Evolutionary conservation across 208 protist species (phyloP).

Genomic region (Wallacemonas rigidus): DNA sequence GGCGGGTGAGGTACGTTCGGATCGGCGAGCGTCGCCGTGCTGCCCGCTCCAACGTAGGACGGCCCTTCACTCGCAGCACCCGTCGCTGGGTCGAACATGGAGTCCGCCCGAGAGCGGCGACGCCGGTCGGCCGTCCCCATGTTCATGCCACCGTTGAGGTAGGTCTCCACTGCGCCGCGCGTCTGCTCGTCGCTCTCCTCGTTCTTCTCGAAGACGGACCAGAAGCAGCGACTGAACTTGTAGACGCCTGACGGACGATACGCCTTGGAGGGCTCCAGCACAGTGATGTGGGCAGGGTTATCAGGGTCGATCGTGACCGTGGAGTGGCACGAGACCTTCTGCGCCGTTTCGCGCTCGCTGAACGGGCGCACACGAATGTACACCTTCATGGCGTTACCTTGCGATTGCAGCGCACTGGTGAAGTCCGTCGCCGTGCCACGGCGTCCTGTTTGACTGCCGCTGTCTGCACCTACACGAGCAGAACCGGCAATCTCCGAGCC

Average conservation of each 20-base stretch:
- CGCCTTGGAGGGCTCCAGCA: conserved; percentile 63
- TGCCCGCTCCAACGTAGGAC: conserved; percentile 44
- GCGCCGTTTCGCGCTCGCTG: conserved; percentile 73
- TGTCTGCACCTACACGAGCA: not conserved
- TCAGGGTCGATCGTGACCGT: conserved; percentile 74
- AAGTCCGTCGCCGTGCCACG: not conserved
- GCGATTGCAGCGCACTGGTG: conserved; percentile 22
- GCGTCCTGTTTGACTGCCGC: not conserved
- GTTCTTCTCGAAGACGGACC: conserved; percentile 66
- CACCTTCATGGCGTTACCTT: conserved; percentile 79
- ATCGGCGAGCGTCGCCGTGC: conserved; percentile 50
- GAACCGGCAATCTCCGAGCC: conserved; percentile 24
- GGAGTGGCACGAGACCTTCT: conserved; percentile 43
- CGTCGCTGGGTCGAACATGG: conserved; percentile 18
- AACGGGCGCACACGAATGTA: conserved; percentile 87
- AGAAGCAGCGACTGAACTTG: conserved; percentile 79
- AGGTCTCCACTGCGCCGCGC: conserved; percentile 42
- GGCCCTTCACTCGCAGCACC: conserved; percentile 14
- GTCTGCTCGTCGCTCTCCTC: conserved; percentile 17
- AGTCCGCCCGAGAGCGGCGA: conserved; percentile 32
- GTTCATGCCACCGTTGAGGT: conserved; percentile 55
- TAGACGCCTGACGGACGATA: conserved; percentile 63
- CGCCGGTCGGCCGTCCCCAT: conserved; percentile 11
- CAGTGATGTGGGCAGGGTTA: conserved; percentile 69
- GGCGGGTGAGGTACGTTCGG: conserved; percentile 60